A percentile compares a stretch with the other conserved stretches of the same genome.
Conservation (phyloP, 257 asterid species). For the Solanum pinnatisectum region DNA sequence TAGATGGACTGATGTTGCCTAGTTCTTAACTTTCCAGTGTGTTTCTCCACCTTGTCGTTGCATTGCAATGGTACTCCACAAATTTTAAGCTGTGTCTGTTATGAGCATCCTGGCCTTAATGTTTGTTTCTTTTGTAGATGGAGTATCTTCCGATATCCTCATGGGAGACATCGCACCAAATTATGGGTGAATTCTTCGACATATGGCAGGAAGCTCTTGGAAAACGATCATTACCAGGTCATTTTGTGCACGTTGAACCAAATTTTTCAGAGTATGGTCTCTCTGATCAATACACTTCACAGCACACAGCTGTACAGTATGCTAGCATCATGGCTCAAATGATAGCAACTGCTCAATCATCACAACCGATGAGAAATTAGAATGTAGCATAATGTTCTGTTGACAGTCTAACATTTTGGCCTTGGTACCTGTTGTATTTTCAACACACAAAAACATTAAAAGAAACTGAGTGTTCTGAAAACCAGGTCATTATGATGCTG, state of each 20-base stretch:
- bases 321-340: conserved; percentile 79
- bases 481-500: not conserved
- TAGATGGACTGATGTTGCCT: not conserved
- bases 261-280: conserved; percentile 74
- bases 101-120: not conserved
- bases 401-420: not conserved
- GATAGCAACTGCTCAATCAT: conserved; percentile 70
- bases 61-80: not conserved
- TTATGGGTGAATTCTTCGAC: conserved; percentile 83
- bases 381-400: not conserved
- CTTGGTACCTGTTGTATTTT: not conserved
- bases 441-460: not conserved
- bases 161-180: conserved; percentile 75
- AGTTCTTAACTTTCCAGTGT: not conserved
- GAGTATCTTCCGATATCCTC: conserved; percentile 85
- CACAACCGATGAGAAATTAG: conserved; percentile 63
- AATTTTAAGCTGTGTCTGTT: not conserved
- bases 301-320: conserved; percentile 87
- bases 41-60: not conserved
- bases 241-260: conserved; percentile 81
- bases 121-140: conserved; percentile 54
- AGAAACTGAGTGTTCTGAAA: not conserved
- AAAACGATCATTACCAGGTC: conserved; percentile 84
- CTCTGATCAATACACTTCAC: conserved; percentile 54
- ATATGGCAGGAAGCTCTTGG: conserved; percentile 78